Percentiles rank a stretch among this genome's conserved stretches.
Conservation (phyloP, 1,139 yeast species). For the Torulaspora globosa region DNA sequence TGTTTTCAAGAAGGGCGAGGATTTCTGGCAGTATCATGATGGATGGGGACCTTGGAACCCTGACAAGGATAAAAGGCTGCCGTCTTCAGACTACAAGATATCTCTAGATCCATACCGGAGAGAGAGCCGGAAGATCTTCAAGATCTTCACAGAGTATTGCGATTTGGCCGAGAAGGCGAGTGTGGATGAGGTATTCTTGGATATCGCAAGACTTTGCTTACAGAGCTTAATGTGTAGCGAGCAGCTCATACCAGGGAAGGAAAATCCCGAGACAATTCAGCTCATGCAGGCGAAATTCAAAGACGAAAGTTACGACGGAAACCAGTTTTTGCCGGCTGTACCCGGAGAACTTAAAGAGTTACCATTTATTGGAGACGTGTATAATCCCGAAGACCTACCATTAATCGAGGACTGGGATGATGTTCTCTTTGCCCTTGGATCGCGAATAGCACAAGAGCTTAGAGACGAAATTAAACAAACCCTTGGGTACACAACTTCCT, state of each 20-base stretch:
- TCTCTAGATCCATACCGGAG: slow-evolving; percentile 87
- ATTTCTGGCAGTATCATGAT: slow-evolving; percentile 70
- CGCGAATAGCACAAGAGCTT: slow-evolving; percentile 51
- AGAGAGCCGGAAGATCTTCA: slow-evolving; percentile 75
- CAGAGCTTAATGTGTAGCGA: slow-evolving; percentile 31
- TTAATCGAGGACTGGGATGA: slow-evolving; percentile 78
- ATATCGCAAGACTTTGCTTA: slow-evolving; percentile 59
- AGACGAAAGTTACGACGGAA: slow-evolving; percentile 30
- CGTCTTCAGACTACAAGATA: slow-evolving; percentile 65
- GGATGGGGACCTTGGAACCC: slow-evolving; percentile 37
- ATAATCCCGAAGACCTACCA: slow-evolving; percentile 19
- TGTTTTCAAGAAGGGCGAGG: slow-evolving; percentile 82
- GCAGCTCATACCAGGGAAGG: slow-evolving; percentile 37
- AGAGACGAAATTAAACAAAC: slow-evolving; percentile 50
- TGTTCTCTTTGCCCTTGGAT: slow-evolving; percentile 60
- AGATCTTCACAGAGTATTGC: slow-evolving; percentile 52
- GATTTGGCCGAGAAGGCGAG: slow-evolving; percentile 87
- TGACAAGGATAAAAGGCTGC: slow-evolving; percentile 35
- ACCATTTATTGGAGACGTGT: slow-evolving; percentile 26
- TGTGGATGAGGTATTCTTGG: slow-evolving; percentile 88
- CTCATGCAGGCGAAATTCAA: slow-evolving; percentile 20
- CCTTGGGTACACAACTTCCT: slow-evolving; percentile 82
- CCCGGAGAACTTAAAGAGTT: slow-evolving; percentile 42
- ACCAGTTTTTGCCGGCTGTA: slow-evolving; percentile 46
- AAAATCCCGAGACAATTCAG: slow-evolving; percentile 9